Evolutionary conservation across 1,284 basidiomycete genomes (phyloP).

Genomic region (Phenoliferia sp.): DNA sequence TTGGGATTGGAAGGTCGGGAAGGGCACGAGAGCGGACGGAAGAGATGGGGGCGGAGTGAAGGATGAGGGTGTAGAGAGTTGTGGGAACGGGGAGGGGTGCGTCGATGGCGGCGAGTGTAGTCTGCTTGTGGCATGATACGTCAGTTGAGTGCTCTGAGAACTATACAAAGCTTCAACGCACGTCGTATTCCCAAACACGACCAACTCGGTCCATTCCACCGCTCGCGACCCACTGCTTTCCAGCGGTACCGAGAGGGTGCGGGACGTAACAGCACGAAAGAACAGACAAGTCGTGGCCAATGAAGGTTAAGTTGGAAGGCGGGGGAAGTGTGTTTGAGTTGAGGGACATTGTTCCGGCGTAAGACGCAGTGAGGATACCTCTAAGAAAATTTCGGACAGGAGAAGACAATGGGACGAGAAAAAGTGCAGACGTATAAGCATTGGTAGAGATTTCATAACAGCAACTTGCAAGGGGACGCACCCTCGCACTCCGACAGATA

Average conservation of each 20-base stretch:
- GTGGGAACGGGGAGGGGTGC: conserved; percentile 48
- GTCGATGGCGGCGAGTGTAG: conserved; percentile 45
- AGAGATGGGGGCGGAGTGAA: conserved; percentile 70
- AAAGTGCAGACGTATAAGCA: not conserved
- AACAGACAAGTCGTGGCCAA: conserved; percentile 61
- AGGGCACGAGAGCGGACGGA: conserved; percentile 49
- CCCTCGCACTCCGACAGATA: conserved; percentile 66
- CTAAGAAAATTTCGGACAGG: too few relatives aligned
- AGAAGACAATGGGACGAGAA: not conserved
- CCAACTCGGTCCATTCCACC: conserved; percentile 75
- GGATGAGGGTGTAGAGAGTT: conserved; percentile 49
- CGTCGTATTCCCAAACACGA: conserved; percentile 37
- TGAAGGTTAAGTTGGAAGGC: conserved; percentile 43
- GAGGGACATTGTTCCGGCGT: conserved; percentile 40
- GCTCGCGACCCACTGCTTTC: conserved; percentile 56
- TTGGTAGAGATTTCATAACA: not conserved
- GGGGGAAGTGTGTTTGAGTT: conserved; percentile 32
- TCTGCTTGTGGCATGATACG: conserved; percentile 53
- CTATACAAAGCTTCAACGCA: not conserved
- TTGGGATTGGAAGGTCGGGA: not conserved
- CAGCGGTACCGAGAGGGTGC: conserved; percentile 38
- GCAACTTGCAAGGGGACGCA: conserved; percentile 45
- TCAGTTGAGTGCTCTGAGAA: not conserved
- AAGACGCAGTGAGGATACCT: conserved; percentile 42
- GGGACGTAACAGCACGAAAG: conserved; percentile 65